These are phyloP conservation scores for Mycena vulgaris DNA, from an alignment of 768 basidiomycete genomes.

Conservation along the genomic window DNA sequence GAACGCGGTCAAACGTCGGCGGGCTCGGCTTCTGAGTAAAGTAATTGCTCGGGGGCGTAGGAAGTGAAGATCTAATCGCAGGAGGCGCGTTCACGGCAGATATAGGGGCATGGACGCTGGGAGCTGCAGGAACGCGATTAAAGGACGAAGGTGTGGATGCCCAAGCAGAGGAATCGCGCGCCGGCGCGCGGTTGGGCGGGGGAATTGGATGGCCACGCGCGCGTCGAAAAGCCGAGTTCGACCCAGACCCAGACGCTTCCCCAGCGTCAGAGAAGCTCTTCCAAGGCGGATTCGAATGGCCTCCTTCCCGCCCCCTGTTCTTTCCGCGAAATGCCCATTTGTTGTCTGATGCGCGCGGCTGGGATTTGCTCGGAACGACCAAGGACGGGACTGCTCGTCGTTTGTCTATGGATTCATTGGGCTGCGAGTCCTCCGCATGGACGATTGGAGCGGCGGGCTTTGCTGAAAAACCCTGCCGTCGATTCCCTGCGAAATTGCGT, in stretches of 20 bases:
- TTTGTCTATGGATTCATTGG: conserved; percentile 38
- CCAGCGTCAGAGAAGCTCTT: too few relatives aligned
- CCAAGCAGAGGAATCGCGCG: neutral
- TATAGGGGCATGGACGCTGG: too few relatives aligned
- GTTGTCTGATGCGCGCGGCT: neutral
- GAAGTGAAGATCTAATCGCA: too few relatives aligned
- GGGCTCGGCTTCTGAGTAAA: too few relatives aligned
- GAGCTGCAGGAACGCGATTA: too few relatives aligned
- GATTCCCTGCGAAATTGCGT: neutral
- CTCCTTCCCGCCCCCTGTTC: conserved; percentile 1
- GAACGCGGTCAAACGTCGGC: too few relatives aligned
- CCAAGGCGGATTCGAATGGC: neutral
- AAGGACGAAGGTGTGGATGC: too few relatives aligned
- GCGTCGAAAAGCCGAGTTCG: neutral
- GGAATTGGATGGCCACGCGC: neutral
- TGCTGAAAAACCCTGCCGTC: neutral
- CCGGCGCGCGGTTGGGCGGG: neutral
- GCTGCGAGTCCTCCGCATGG: conserved; percentile 40
- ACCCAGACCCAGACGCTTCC: neutral
- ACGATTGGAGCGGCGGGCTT: neutral
- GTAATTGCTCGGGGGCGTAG: too few relatives aligned
- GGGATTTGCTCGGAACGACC: conserved; percentile 12
- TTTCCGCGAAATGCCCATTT: neutral
- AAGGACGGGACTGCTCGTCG: conserved; percentile 18
- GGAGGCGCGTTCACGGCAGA: too few relatives aligned